Evolutionary conservation across 2,329 filamentous ascomycete genomes (phyloP).

Genomic region (Aspergillus carbonarius): DNA sequence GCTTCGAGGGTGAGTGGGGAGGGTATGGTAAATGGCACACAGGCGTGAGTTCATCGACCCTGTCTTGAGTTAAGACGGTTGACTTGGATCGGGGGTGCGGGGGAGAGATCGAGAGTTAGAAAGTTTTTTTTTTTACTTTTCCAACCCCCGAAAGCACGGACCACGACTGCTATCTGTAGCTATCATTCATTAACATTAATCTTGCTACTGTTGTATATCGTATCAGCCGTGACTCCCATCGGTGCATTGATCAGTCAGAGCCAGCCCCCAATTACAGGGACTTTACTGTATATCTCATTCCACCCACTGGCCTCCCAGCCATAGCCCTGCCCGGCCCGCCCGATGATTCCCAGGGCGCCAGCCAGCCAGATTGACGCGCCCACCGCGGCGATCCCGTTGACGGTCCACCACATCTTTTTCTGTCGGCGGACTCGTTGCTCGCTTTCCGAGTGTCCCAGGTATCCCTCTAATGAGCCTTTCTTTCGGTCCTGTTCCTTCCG

Average conservation of each 20-base stretch:
- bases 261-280: conserved; percentile 59
- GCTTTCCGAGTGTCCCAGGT: conserved; percentile 48
- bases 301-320: conserved; percentile 82
- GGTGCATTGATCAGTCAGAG: conserved; percentile 30
- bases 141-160: background rate
- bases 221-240: background rate
- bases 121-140: background rate
- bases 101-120: background rate
- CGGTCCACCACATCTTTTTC: conserved; percentile 66
- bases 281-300: conserved; percentile 67
- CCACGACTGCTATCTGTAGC: background rate
- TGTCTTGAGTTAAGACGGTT: background rate
- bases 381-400: conserved; percentile 64
- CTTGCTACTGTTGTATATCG: background rate
- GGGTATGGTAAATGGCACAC: background rate
- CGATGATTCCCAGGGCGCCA: conserved; percentile 76
- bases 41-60: conserved; percentile 4
- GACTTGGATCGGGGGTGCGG: too few relatives aligned
- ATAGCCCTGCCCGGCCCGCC: conserved; percentile 63
- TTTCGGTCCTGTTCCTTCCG: conserved; percentile 29
- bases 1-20: background rate
- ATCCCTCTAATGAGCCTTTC: conserved; percentile 31
- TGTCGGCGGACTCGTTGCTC: conserved; percentile 52
- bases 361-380: conserved; percentile 73
- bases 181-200: background rate